phyloP scores from a whole-genome alignment of 352 stramenopile species.

The Globisporangium echinulatum region DNA sequence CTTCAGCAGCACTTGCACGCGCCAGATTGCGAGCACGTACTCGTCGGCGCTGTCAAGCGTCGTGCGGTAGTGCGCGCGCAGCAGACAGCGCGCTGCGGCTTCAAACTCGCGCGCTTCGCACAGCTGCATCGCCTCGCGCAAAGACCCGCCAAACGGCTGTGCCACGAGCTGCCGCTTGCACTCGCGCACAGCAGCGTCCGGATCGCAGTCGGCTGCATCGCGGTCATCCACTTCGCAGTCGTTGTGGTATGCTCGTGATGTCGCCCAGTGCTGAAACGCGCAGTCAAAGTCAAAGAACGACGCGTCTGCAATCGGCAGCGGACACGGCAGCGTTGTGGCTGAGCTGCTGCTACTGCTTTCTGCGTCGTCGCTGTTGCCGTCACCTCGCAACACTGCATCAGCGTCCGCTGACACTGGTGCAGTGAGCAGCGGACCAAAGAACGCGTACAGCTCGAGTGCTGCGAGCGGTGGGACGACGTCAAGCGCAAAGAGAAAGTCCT shows the following conservation, averaged over 20 bases:
- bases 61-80: slow-evolving; percentile 51
- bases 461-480: slow-evolving; percentile 32
- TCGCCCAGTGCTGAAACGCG: slow-evolving; percentile 20
- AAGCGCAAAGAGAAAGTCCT: slow-evolving; percentile 47
- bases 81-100: slow-evolving; percentile 19
- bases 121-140: slow-evolving; percentile 16
- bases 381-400: too few relatives aligned
- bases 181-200: background rate
- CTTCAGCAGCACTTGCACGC: slow-evolving; percentile 26
- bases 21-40: slow-evolving; percentile 39
- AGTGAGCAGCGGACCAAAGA: slow-evolving; percentile 18
- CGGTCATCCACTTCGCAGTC: background rate
- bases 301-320: slow-evolving; percentile 26
- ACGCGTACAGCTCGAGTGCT: slow-evolving; percentile 19
- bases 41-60: slow-evolving; percentile 41
- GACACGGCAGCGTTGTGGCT: slow-evolving; percentile 1
- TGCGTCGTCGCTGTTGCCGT: too few relatives aligned
- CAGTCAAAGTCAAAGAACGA: slow-evolving; percentile 36
- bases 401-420: slow-evolving; percentile 5
- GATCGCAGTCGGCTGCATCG: background rate
- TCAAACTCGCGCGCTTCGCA: slow-evolving; percentile 14
- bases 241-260: background rate
- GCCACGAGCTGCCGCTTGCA: slow-evolving; percentile 6
- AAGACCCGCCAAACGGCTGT: slow-evolving; percentile 13
- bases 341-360: background rate